These are phyloP conservation scores for Diospyros kaki DNA, from an alignment of 148 eudicot genomes.

Conservation along the genomic window DNA sequence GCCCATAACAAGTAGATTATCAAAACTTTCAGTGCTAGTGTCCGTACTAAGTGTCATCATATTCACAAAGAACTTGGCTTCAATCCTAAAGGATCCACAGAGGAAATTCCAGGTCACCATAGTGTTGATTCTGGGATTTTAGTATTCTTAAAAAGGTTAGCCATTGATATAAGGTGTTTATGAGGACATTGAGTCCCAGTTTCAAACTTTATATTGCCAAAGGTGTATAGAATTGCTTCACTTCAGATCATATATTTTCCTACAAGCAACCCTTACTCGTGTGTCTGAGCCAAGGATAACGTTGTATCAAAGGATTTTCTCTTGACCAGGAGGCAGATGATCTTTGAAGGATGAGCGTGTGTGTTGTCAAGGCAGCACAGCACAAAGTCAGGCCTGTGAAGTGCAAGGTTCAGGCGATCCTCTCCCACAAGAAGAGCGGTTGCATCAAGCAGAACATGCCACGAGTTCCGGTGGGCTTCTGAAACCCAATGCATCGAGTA, in stretches of 20 bases:
- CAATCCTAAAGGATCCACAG: neutral
- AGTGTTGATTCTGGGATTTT: neutral
- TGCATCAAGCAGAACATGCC: slow-evolving; percentile 38
- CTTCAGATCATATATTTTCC: neutral
- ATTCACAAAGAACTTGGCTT: too few relatives aligned
- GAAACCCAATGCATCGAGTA: slow-evolving; percentile 44
- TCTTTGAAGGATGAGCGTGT: slow-evolving; percentile 22
- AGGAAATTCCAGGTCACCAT: too few relatives aligned
- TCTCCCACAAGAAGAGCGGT: slow-evolving; percentile 27
- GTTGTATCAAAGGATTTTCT: slow-evolving; percentile 29
- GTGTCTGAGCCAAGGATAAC: slow-evolving; percentile 2
- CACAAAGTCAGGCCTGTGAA: slow-evolving; percentile 37
- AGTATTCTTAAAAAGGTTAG: neutral
- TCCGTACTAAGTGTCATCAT: too few relatives aligned
- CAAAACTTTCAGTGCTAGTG: too few relatives aligned
- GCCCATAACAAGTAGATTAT: too few relatives aligned
- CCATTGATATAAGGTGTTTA: neutral
- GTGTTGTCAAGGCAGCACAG: slow-evolving; percentile 23
- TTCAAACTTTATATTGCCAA: neutral
- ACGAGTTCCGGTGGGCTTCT: slow-evolving; percentile 35
- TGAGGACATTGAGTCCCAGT: neutral
- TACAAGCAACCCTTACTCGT: neutral
- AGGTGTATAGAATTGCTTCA: neutral
- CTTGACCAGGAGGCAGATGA: slow-evolving; percentile 35
- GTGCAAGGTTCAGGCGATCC: slow-evolving; percentile 30